Evolutionary conservation across 495 filamentous ascomycete genomes (phyloP).

Genomic region (Talaromyces adpressus): DNA sequence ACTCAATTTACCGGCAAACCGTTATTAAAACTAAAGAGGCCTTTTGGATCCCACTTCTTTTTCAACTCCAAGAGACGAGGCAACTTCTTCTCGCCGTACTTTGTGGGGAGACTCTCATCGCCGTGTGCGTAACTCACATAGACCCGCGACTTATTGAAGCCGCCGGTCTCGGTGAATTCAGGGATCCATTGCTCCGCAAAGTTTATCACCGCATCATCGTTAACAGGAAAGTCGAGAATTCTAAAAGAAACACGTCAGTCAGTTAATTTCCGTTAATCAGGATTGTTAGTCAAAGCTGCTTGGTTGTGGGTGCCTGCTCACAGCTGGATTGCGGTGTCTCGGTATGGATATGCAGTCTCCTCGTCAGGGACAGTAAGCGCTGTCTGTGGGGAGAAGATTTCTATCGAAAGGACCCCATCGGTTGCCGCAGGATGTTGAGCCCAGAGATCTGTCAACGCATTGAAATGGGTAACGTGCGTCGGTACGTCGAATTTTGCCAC

Average conservation of each 20-base stretch:
- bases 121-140: conserved; percentile 32
- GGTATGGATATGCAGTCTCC: not conserved
- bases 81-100: conserved; percentile 12
- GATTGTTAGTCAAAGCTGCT: not conserved
- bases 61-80: conserved; percentile 16
- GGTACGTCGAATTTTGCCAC: not conserved
- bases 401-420: not conserved
- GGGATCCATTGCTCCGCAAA: not conserved
- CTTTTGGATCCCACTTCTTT: conserved; percentile 20
- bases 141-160: not conserved
- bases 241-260: not conserved
- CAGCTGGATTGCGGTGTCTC: not conserved
- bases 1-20: not conserved
- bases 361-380: not conserved
- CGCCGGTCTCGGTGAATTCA: not conserved
- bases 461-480: not conserved
- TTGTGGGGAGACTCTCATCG: conserved; percentile 24
- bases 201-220: not conserved
- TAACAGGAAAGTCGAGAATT: not conserved
- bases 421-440: not conserved
- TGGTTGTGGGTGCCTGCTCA: not conserved
- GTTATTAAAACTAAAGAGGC: conserved; percentile 12
- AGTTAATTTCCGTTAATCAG: not conserved
- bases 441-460: not conserved
- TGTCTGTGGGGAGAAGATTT: not conserved